These are phyloP conservation scores for Ogataea trehaloabstinens DNA, from an alignment of 805 yeast genomes.

Conservation along the genomic window DNA sequence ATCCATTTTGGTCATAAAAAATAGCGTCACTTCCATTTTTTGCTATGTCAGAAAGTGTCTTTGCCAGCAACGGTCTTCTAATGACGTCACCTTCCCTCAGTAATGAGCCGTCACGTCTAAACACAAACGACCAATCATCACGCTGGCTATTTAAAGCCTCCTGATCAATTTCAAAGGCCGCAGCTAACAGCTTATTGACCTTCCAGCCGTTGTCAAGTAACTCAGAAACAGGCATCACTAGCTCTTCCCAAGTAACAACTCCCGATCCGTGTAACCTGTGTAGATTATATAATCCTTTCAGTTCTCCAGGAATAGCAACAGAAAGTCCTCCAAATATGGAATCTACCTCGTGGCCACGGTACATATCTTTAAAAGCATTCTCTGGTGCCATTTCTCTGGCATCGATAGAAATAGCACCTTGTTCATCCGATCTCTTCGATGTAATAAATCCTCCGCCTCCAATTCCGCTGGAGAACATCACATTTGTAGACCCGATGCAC, in stretches of 20 bases:
- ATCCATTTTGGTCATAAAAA: constrained; percentile 82
- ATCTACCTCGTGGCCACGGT: constrained; percentile 38
- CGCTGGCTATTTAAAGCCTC: constrained; percentile 29
- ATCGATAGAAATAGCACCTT: constrained; percentile 63
- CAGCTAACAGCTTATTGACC: constrained; percentile 43
- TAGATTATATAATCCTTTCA: constrained; percentile 74
- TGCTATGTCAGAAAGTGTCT: constrained; percentile 68
- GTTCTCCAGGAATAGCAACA: constrained; percentile 86
- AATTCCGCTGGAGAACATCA: constrained; percentile 86
- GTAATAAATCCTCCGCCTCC: constrained; percentile 91
- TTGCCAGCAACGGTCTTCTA: constrained; percentile 58
- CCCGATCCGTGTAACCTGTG: constrained; percentile 68
- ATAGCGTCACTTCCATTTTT: constrained; percentile 71
- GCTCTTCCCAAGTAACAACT: constrained; percentile 63
- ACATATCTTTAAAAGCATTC: constrained; percentile 65
- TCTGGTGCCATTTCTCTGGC: constrained; percentile 88
- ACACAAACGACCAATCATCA: constrained; percentile 58
- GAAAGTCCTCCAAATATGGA: constrained; percentile 85
- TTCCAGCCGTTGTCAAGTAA: constrained; percentile 65
- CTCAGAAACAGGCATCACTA: constrained; percentile 72
- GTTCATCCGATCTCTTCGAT: constrained; percentile 37
- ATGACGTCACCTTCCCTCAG: constrained; percentile 58
- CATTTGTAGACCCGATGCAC: constrained; percentile 81
- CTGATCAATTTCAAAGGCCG: constrained; percentile 39
- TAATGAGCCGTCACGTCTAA: constrained; percentile 32